These are phyloP conservation scores for Crataegus laevigata DNA, from an alignment of 306 rosid species.

Conservation along the genomic window DNA sequence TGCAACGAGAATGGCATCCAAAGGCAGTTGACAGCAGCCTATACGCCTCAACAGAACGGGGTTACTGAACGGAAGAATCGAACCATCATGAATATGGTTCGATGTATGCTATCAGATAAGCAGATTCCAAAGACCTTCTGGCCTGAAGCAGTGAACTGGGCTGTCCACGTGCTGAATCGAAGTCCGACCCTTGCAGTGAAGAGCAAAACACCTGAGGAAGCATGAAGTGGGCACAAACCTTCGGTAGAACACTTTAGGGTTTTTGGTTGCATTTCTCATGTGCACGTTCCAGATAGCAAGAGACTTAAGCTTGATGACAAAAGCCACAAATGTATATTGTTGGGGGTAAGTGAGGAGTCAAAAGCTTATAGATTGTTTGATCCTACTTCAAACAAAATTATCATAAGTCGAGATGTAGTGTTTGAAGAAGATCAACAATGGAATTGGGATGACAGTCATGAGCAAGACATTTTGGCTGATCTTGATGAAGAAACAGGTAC, in stretches of 20 bases:
- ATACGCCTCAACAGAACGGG: too few species aligned
- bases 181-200: not conserved
- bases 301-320: not conserved
- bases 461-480: too few species aligned
- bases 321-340: not conserved
- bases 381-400: too few species aligned
- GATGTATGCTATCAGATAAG: too few species aligned
- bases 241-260: not conserved
- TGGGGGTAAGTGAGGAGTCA: not conserved
- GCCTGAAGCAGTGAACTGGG: not conserved
- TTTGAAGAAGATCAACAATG: too few species aligned
- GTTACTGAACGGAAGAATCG: too few species aligned
- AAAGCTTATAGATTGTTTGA: not conserved
- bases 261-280: not conserved
- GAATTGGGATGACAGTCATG: too few species aligned
- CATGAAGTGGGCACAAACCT: not conserved
- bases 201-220: not conserved
- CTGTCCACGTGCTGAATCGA: not conserved
- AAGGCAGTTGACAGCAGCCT: too few species aligned
- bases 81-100: too few species aligned
- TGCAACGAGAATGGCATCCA: not conserved
- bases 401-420: too few species aligned
- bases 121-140: too few species aligned
- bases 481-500: not conserved
- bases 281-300: not conserved